Evolutionary conservation across 345 rosid genomes (phyloP), one percentile per base, ranked within the genome.

Genomic region (Mangifera indica): DNA sequence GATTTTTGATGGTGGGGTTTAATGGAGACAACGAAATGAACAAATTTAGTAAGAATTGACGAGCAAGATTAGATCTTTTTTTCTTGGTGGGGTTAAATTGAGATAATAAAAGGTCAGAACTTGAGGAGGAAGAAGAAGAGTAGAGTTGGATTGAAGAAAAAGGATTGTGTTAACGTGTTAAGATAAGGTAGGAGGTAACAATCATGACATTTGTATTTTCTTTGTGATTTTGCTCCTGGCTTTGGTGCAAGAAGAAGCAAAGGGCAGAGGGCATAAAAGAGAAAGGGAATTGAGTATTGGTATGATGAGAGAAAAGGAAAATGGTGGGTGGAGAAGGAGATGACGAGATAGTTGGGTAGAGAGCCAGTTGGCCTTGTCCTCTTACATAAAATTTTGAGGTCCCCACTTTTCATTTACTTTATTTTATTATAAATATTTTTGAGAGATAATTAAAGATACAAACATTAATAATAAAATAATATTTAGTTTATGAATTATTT

Each of bases 71-170:
- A 66, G 45, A 24, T 72, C 22, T 40, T 22, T 67, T n/a, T 48
- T 10, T 57, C 22, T 65, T 75, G 42, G 42, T 37, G 42, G 42
- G 42, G 42, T 37, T 37, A 37, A 37, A 37, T 7, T 37, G 42
- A 37, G 42, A 37, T 37, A 37, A 37, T 37, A 9, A 37, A 37
- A 37, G 42, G 42, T 37, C 42, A 37, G 8, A 37, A 37, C 42
- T 37, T 37, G 42, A 42, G 11, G 63, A 29, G 74, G 75, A 68
- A 63, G 26, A 32, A 63, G 83, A 69, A 75, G 48, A 54, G 88
- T 85, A 78, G 93, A 88, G 96, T 88, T 84, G 84, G 90, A 86
- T 93, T 84, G 86, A 91, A 91, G 98, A 72, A 82, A 87, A 11
- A 7, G 42, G 42, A 5, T 37, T 37, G 42, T 37, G 51, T 76